Conservation (phyloP, 2,329 filamentous ascomycete species). For the Diaporthe sp. region DNA sequence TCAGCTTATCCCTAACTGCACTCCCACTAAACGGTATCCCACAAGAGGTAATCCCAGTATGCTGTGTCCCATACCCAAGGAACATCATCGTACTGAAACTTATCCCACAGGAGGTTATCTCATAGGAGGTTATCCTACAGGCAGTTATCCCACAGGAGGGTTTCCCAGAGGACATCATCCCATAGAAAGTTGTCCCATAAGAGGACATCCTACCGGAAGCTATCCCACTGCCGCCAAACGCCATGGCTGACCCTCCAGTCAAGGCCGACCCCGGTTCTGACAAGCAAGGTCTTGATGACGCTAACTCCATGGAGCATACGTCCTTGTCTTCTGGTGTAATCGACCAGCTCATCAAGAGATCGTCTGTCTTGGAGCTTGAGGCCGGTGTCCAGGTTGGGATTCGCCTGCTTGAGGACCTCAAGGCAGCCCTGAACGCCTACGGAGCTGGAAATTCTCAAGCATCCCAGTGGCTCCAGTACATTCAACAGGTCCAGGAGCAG, state of each 20-base stretch:
- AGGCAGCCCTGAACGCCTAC: conserved; percentile 40
- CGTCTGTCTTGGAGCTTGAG: conserved; percentile 45
- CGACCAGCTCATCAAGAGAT: conserved; percentile 41
- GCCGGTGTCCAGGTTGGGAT: conserved; percentile 43
- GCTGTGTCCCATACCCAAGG: neutral
- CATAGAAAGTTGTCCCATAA: neutral
- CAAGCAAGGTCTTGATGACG: too few relatives aligned
- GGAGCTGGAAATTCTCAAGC: conserved; percentile 41
- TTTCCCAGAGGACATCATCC: fast-evolving
- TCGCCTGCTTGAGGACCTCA: conserved; percentile 44
- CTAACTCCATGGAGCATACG: too few relatives aligned
- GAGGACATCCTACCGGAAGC: neutral
- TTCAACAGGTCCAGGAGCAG: conserved; percentile 56
- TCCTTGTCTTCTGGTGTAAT: too few relatives aligned
- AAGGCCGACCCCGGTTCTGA: neutral
- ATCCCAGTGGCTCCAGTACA: conserved; percentile 45
- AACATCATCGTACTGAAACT: neutral
- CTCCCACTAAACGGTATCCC: neutral
- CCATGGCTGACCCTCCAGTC: neutral
- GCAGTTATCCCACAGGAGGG: neutral
- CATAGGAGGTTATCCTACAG: neutral
- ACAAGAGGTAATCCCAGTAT: too few relatives aligned
- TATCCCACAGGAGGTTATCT: neutral
- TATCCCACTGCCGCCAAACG: neutral
- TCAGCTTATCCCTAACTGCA: neutral